Evolutionary conservation across 495 filamentous ascomycete species (phyloP).

Genomic region (Penicillium mononematosum): DNA sequence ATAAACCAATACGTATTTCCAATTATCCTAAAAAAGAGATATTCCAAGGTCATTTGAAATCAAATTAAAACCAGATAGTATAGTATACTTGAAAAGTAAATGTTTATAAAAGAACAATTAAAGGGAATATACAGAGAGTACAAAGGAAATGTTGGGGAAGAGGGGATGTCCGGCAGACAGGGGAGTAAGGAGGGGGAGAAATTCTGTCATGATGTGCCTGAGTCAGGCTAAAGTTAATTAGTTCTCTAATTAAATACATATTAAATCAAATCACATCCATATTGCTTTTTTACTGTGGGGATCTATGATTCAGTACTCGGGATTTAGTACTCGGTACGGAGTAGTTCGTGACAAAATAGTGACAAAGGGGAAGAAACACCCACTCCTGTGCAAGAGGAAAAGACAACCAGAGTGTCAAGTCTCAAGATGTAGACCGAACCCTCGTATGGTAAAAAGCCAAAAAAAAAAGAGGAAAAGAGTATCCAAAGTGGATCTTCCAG

Average conservation of each 20-base stretch:
- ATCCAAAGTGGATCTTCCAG: constrained; percentile 13
- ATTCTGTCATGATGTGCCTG: constrained; percentile 27
- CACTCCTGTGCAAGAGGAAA: constrained; percentile 6
- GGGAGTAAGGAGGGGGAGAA: constrained; percentile 11
- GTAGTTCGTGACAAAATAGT: neutral
- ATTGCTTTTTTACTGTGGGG: constrained; percentile 20
- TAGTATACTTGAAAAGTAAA: neutral
- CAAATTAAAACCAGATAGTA: too few species aligned
- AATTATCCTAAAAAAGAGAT: neutral
- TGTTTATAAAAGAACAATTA: neutral
- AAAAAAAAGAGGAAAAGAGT: neutral
- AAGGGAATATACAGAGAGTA: neutral
- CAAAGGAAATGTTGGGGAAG: neutral
- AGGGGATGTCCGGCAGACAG: constrained; percentile 18
- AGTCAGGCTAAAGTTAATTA: constrained; percentile 30
- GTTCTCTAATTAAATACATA: constrained; percentile 19
- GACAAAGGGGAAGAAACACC: neutral
- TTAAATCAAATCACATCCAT: constrained; percentile 13
- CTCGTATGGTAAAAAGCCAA: constrained; percentile 16
- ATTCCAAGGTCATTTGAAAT: neutral
- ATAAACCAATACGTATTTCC: neutral
- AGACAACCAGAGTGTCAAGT: neutral
- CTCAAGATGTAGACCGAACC: neutral
- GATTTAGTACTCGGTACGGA: too few species aligned
- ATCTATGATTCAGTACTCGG: neutral